Evolutionary conservation across 192 early-diverging fungal species (phyloP), one percentile per base, ranked within the genome.

Genomic region (Lunasporangiospora selenospora): DNA sequence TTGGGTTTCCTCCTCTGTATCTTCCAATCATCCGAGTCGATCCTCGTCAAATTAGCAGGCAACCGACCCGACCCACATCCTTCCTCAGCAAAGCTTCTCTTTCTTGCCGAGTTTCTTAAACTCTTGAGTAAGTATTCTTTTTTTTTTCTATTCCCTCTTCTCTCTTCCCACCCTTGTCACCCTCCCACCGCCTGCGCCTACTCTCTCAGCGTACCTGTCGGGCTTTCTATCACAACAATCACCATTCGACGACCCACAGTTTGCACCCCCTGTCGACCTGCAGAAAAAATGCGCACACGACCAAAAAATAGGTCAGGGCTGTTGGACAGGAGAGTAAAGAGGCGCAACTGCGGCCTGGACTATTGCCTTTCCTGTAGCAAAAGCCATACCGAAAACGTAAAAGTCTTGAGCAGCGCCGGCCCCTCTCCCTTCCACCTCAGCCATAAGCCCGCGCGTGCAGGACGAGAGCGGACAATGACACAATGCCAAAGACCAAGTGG

Each of bases 1-100:
- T 51, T 77, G 3, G 66, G 66, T 16, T 77, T 77, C 38, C 53
- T 77, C 10, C 45, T 77, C 39, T 77, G 76, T 45, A 56, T 77
- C 50, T 77, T 77, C 15, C 57, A 70, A 23, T 67, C 76, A 7
- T 77, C 76, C 3, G 76, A 77, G 44, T 77, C 76, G 11, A 58
- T 77, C 36, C 40, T 77, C 5, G 76, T 77, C 46, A 65, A 69
- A 31, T 29, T 77, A n/a, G 66, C 76, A 2, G 53, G 53, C 51
- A 64, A 65, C 27, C 66, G 58, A 21, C 53, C 66, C n/a, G 76
- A 70, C 2, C 63, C 76, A n/a, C 65, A 77, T 30, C 76, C 76
- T 4, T 64, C 57, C 23, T 77, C 76, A 4, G 47, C 61, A 9
- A 77, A 77, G 36, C 57, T 77, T 37, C 23, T 77, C 13, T 56